Evolutionary conservation across 768 basidiomycete species (phyloP), one percentile per base, ranked within the genome.

Genomic region (Artomyces pyxidatus): DNA sequence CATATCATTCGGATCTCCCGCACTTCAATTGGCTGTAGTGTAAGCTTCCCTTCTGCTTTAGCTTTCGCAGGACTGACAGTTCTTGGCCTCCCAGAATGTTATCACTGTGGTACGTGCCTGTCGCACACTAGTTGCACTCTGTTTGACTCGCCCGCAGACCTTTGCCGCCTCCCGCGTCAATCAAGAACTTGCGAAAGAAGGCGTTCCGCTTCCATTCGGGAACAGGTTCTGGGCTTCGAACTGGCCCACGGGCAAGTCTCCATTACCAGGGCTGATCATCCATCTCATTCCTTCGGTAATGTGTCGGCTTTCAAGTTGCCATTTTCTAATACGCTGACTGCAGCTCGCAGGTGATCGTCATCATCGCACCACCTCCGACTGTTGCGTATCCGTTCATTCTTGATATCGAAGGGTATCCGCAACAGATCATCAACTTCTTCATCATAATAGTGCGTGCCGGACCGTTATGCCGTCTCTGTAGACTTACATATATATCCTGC

Each of bases 111-210:
- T 35, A 7, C 14, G 32, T 8, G 4, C 32, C 17, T 7, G 2
- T 35, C 17, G 3, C 5, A 17, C 32, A 17, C 5, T n/a, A n/a
- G n/a, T n/a, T n/a, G 32, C 14, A 4, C 32, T 35, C 17, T 17
- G 7, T 35, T 35, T 35, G 5, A 35, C 32, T 35, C 32, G 17
- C 7, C 32, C 14, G 32, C 43, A 78, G 76, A 75, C 77, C 0
- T 80, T 76, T 53, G 64, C 74, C 12, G 69, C 73, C 2, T 61
- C 74, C 0, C 70, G 74, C 16, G 68, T 81, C 3, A 80, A 80
- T 48, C 79, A 80, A 66, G 79, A 81, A 45, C 71, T 81, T 3
- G 79, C 79, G 5, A 81, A 81, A 52, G 78, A 79, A 57, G 79
- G 79, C 1, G 65, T 81, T n/a, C 78, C 78, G 10, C 68, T 81